These are phyloP conservation scores for Veloporphyrellus conicus DNA, from an alignment of 1,284 basidiomycete genomes.

Conservation along the genomic window DNA sequence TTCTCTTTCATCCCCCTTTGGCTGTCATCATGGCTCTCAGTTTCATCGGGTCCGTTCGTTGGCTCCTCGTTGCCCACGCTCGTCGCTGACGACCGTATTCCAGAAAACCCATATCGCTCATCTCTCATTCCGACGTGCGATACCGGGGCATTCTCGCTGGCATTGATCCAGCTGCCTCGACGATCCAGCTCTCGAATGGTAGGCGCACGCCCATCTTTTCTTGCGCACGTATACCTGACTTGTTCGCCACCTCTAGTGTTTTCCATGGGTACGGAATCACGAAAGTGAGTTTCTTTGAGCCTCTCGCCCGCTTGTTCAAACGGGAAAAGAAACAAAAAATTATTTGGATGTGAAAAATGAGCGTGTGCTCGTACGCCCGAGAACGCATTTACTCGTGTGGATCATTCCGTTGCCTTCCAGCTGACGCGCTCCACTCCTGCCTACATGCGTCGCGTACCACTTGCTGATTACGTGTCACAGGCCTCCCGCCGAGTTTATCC, in stretches of 20 bases:
- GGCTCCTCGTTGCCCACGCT: background rate
- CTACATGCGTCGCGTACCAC: background rate
- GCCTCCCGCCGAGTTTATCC: constrained; percentile 68
- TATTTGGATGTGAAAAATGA: constrained; percentile 56
- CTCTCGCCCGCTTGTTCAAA: background rate
- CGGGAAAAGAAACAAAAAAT: constrained; percentile 39
- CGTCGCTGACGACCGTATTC: constrained; percentile 4
- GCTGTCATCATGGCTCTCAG: constrained; percentile 56
- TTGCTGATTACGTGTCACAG: constrained; percentile 37
- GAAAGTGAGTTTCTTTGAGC: constrained; percentile 52
- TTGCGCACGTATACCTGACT: constrained; percentile 2
- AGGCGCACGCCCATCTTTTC: constrained; percentile 18
- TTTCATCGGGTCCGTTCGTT: constrained; percentile 58
- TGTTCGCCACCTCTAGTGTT: constrained; percentile 49
- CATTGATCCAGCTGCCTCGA: constrained; percentile 78
- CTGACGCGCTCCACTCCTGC: constrained; percentile 39
- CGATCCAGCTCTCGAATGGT: constrained; percentile 86
- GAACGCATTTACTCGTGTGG: constrained; percentile 69
- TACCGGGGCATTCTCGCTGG: constrained; percentile 84
- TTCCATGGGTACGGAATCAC: constrained; percentile 84
- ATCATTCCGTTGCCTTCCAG: constrained; percentile 74
- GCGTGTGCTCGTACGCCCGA: constrained; percentile 51
- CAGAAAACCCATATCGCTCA: constrained; percentile 85
- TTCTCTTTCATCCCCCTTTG: constrained; percentile 7
- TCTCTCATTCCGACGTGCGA: constrained; percentile 86